Evolutionary conservation across 192 early-diverging fungal species (phyloP), one percentile per base, ranked within the genome.

Genomic region (Anaeromyces robustus): DNA sequence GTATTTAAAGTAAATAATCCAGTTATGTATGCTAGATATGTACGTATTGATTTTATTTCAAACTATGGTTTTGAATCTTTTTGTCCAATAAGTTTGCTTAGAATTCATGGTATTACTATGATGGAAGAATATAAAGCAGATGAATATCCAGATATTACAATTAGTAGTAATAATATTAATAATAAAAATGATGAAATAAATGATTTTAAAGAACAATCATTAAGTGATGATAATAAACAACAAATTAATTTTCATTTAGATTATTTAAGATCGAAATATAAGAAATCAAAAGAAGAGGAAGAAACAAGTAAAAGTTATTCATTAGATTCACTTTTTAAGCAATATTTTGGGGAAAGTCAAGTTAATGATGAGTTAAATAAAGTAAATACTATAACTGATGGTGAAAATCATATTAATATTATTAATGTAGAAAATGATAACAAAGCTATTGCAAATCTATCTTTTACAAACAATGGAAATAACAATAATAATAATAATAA

Each of bases 11-110:
- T 97, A 0, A 80, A 85, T 29, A 88, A 93, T 77, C 93, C 93
- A 12, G 84, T 87, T 29, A 89, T 93, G 31, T 98, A 94, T 91
- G 90, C 93, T 12, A 91, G 93, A 19, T 99, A 95, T 81, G 85
- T 99, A 29, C 90, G 92, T 68, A 89, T 98, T 77, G 95, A 97
- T 80, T 96, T 99, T 82, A 19, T 93, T 19, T 90, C 89, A 22
- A 93, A 97, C 81, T 96, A 98, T 84, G 95, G 98, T 30, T 84
- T 86, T 29, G 95, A 99, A 85, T 95, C 92, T 82, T 98, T 96
- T 81, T 99, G 98, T 82, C 98, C 98, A 16, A 78, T 99, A 13
- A 96, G 90, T 31, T 85, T 95, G 52, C 82, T 99, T 31, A 87
- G 92, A 77, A 97, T 96, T 0, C 94, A 94, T 85, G 98, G 98